Evolutionary conservation across 306 rosid genomes (phyloP).

Genomic region (Lathyrus tuberosus): DNA sequence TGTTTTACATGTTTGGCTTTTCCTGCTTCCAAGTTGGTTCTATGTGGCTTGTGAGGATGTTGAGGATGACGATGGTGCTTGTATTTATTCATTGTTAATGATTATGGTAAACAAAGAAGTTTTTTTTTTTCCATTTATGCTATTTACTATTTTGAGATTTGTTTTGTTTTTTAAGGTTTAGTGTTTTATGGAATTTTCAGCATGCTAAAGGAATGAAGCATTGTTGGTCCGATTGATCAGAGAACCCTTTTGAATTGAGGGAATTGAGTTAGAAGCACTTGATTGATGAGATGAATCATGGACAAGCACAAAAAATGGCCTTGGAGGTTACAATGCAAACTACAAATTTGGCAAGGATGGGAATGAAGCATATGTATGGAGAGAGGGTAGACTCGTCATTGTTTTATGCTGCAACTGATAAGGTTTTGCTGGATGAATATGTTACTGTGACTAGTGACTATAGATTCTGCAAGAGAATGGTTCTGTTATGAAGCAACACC

Average conservation of each 20-base stretch:
- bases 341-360: slow-evolving; percentile 16
- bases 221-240: slow-evolving; percentile 56
- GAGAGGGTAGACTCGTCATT: background rate
- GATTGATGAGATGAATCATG: too few relatives aligned
- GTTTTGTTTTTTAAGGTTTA: slow-evolving; percentile 5
- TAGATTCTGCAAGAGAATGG: background rate
- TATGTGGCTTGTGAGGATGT: too few relatives aligned
- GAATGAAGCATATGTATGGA: slow-evolving; percentile 10
- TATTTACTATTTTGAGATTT: background rate
- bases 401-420: background rate
- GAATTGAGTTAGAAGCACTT: too few relatives aligned
- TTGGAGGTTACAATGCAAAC: background rate
- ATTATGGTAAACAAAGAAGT: slow-evolving; percentile 26
- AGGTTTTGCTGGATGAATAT: background rate
- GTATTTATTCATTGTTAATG: background rate
- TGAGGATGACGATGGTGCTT: background rate
- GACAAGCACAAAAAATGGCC: slow-evolving; percentile 4
- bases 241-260: slow-evolving; percentile 4
- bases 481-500: slow-evolving; percentile 37
- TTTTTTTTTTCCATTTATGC: background rate
- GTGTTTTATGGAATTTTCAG: slow-evolving; percentile 15
- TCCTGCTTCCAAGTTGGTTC: too few relatives aligned
- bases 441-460: background rate
- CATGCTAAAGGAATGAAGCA: slow-evolving; percentile 62
- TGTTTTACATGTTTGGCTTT: too few relatives aligned